Conservation (phyloP, 2,329 filamentous ascomycete species). For the Chaetomium sp. region DNA sequence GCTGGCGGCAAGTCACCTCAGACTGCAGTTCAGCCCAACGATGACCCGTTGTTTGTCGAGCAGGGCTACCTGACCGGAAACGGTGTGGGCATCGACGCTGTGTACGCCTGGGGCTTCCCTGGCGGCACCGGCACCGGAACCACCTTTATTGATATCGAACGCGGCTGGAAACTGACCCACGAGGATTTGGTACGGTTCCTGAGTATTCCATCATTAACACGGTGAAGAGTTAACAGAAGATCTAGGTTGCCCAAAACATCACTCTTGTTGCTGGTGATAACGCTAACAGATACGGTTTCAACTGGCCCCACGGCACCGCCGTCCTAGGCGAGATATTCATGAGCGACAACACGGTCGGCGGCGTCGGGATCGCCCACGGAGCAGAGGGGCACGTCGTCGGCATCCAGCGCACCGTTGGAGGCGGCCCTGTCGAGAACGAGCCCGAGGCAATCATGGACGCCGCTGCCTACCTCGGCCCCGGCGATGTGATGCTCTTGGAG, state of each 20-base stretch:
- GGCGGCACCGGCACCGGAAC: conserved; percentile 23
- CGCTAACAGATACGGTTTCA: neutral
- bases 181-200: conserved; percentile 15
- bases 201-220: neutral
- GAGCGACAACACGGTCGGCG: conserved; percentile 28
- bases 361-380: conserved; percentile 23
- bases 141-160: conserved; percentile 23
- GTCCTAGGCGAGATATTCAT: conserved; percentile 30
- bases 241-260: neutral
- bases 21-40: conserved; percentile 7
- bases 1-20: neutral
- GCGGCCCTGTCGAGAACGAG: conserved; percentile 14
- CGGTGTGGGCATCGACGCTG: conserved; percentile 21
- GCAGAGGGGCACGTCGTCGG: conserved; percentile 22
- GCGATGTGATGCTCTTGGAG: conserved; percentile 26
- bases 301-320: conserved; percentile 24
- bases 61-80: conserved; percentile 19
- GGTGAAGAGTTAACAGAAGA: neutral
- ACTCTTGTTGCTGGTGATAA: neutral
- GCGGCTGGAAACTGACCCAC: conserved; percentile 25
- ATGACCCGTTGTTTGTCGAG: neutral
- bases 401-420: conserved; percentile 2
- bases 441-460: conserved; percentile 26
- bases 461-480: conserved; percentile 4
- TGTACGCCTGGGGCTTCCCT: conserved; percentile 25